These are phyloP conservation scores for Silene uniflora DNA, from an alignment of 148 eudicot species.

Conservation along the genomic window DNA sequence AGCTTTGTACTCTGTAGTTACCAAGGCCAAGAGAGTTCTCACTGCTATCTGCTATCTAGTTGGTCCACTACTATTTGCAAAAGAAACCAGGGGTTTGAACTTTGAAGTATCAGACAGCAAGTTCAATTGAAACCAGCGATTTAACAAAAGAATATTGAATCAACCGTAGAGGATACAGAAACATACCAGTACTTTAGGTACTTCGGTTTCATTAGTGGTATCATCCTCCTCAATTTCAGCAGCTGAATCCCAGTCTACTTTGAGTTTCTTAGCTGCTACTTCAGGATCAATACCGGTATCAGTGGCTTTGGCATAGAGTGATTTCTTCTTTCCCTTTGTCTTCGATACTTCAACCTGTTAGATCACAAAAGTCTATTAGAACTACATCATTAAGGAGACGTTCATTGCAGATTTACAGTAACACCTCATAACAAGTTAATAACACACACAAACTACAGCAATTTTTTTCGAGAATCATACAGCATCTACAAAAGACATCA, in stretches of 20 bases:
- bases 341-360: conserved; percentile 57
- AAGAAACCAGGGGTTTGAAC: background rate
- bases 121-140: background rate
- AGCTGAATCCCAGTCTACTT: conserved; percentile 91
- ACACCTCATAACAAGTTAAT: background rate
- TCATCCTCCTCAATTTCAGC: conserved; percentile 70
- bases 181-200: conserved; percentile 68
- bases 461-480: background rate
- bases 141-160: background rate
- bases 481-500: background rate
- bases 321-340: conserved; percentile 49
- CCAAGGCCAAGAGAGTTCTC: background rate
- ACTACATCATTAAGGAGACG: background rate
- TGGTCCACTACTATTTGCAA: too few relatives aligned
- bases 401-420: background rate
- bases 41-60: too few relatives aligned
- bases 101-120: too few relatives aligned
- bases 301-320: conserved; percentile 81
- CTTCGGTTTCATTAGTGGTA: conserved; percentile 46
- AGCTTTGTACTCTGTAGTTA: background rate
- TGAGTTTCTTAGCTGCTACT: conserved; percentile 85
- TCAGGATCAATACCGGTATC: conserved; percentile 82
- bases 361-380: conserved; percentile 12
- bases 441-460: background rate
- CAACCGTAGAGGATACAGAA: conserved; percentile 14